Base-by-base conservation (phyloP, 2,329 filamentous ascomycete species). In the Aulographum hederae region DNA sequence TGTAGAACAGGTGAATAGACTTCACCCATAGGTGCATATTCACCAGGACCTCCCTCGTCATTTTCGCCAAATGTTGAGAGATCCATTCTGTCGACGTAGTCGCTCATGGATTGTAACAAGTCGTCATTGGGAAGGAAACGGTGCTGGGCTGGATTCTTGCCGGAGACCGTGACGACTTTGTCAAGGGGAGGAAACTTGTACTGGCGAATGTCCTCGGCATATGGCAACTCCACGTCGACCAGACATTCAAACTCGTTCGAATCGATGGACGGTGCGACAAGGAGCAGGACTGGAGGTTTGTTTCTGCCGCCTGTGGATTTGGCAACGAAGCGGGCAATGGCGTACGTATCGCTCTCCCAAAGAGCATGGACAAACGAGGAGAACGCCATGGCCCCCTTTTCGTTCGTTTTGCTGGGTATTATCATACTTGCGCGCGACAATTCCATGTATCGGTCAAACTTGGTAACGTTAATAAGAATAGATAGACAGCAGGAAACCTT, bases 81-180 rank as follows among this genome's bases (percentile, higher is more conserved):
- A 44, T 94, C 85, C 86, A 98, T 93, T 5, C 70, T 72, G 48
- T 95, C 82, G 5, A 98, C 82, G 42, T 86, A 95, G 39, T 81
- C 72, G 48, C 74, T 77, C 85, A 98, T 95, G 1, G 82, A 77
- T 30, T 75, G 58, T 33, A 70, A 65, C 16, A 98, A 63, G 19
- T 79, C 70, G 2, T 78, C 65, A 6, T 61, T 74, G 0, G 89
- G 89, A 2, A 98, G 61, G 37, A 91, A 74, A 21, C 81, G 76
- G 45, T 98, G 85, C 43, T 86, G 73, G 8, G 69, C 79, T 30
- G 94, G 59, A 6, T 69, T 66, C 39, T 80, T 78, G 1, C 86
- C 86, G 8, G 74, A 82, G n/a, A 91, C 67, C 0, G 85, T 94
- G 37, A 93, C 58, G 18, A 95, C 77, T 38, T 71, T 78, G 48